Evolutionary conservation across 2,329 filamentous ascomycete genomes (phyloP).

Genomic region (Fusarium algeriense): DNA sequence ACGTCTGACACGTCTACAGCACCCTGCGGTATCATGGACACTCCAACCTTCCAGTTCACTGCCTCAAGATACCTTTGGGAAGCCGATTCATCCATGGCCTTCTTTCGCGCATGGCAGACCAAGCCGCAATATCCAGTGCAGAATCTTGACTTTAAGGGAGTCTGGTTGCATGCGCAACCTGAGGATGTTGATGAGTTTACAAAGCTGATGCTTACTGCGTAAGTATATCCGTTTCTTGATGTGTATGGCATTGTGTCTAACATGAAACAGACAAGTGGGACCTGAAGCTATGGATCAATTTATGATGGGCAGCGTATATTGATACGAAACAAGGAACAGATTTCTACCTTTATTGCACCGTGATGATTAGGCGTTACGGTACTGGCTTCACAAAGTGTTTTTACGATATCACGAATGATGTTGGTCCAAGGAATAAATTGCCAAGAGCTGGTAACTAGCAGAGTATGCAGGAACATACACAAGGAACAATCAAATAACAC

Average conservation of each 20-base stretch:
- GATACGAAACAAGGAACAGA: neutral
- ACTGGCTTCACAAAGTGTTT: neutral
- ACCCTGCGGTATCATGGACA: constrained; percentile 34
- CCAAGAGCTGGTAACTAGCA: neutral
- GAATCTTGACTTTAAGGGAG: constrained; percentile 53
- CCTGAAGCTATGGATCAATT: constrained; percentile 54
- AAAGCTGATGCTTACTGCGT: constrained; percentile 54
- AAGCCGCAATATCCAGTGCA: constrained; percentile 55
- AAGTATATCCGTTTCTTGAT: constrained; percentile 36
- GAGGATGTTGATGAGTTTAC: constrained; percentile 58
- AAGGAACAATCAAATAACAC: neutral
- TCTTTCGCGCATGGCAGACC: constrained; percentile 59
- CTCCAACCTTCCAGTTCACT: constrained; percentile 47
- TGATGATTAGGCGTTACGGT: neutral
- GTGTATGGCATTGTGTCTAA: neutral
- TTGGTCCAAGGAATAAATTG: neutral
- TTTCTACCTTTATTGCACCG: neutral
- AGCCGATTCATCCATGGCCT: constrained; percentile 55
- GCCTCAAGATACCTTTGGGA: constrained; percentile 60
- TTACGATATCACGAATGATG: neutral
- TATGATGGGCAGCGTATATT: constrained; percentile 48
- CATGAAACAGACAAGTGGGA: constrained; percentile 50
- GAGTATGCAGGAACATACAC: neutral
- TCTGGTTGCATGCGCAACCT: constrained; percentile 53
- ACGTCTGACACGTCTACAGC: constrained; percentile 24